phyloP scores from a whole-genome alignment of 163 green algal species.

The Scenedesmus sp. region DNA sequence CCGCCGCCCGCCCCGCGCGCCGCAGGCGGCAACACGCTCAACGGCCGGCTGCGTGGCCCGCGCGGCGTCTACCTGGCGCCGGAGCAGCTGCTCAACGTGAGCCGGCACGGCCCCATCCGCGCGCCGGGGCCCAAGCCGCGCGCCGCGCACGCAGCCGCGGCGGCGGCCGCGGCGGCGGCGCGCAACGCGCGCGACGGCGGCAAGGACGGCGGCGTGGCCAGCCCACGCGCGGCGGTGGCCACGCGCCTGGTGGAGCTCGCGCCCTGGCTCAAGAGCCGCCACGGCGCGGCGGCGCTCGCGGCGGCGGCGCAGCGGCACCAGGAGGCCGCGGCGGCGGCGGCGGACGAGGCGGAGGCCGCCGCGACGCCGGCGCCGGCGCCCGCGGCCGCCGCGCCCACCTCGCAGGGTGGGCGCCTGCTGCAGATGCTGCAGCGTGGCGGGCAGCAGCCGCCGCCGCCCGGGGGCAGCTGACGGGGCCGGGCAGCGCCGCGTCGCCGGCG shows the following conservation, averaged over 20 bases:
- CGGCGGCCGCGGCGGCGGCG: neutral
- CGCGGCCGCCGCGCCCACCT: neutral
- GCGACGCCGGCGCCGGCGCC: neutral
- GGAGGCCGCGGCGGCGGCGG: constrained; percentile 12
- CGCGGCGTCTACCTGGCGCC: constrained; percentile 65
- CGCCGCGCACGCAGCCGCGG: neutral
- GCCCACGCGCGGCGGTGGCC: neutral
- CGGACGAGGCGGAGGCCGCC: neutral
- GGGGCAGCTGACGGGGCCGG: neutral
- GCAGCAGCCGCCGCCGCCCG: neutral
- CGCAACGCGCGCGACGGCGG: neutral
- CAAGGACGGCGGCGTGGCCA: neutral
- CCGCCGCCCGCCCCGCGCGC: neutral
- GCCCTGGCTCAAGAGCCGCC: constrained; percentile 19
- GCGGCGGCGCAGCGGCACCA: constrained; percentile 3
- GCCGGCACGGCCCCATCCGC: constrained; percentile 35
- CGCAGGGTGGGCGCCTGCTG: constrained; percentile 27
- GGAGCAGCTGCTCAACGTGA: constrained; percentile 77
- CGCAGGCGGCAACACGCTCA: constrained; percentile 73
- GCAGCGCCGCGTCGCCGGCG: neutral
- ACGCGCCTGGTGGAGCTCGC: constrained; percentile 14
- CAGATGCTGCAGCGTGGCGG: constrained; percentile 31
- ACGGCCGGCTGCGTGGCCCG: constrained; percentile 64
- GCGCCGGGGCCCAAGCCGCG: neutral
- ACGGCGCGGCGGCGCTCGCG: too few relatives aligned